Evolutionary conservation across 441 rosid species (phyloP).

Genomic region (Pelargonium australe): DNA sequence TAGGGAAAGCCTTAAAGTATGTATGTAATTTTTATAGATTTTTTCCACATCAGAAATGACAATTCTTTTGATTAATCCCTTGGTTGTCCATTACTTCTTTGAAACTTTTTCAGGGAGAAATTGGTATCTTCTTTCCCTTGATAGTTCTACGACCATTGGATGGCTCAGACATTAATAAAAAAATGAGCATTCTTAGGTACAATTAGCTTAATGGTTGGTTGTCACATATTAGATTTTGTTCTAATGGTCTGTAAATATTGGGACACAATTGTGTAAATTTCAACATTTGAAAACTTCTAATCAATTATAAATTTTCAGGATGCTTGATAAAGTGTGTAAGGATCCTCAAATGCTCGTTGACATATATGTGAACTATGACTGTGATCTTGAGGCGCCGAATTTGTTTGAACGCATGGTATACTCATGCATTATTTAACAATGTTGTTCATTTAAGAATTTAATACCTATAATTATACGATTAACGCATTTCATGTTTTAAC

Average conservation of each 20-base stretch:
- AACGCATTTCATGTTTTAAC: constrained; percentile 20
- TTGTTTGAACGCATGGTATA: constrained; percentile 97
- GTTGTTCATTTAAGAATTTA: background rate
- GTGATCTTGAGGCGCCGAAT: constrained; percentile 98
- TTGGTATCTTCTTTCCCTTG: constrained; percentile 96
- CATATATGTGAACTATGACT: constrained; percentile 94
- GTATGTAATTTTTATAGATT: constrained; percentile 27
- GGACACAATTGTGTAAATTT: constrained; percentile 10
- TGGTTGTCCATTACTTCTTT: background rate
- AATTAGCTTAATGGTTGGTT: constrained; percentile 24
- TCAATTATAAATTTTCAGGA: constrained; percentile 45
- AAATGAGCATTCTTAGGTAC: constrained; percentile 89
- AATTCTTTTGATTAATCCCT: constrained; percentile 3
- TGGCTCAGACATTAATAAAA: constrained; percentile 76
- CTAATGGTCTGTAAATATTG: constrained; percentile 13
- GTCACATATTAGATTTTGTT: constrained; percentile 18
- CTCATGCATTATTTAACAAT: constrained; percentile 19
- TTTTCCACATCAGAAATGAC: constrained; percentile 11
- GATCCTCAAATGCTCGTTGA: constrained; percentile 99
- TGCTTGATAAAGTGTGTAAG: constrained; percentile 92
- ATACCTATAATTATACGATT: constrained; percentile 12
- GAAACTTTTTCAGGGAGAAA: constrained; percentile 72
- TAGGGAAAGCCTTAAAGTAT: constrained; percentile 96
- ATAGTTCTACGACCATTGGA: constrained; percentile 86
- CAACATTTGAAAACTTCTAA: constrained; percentile 21